Percentiles rank a stretch among this genome's conserved stretches.
These are phyloP conservation scores for Chytridiales sp. DNA, from an alignment of 371 early-diverging fungal genomes.

Conservation along the genomic window DNA sequence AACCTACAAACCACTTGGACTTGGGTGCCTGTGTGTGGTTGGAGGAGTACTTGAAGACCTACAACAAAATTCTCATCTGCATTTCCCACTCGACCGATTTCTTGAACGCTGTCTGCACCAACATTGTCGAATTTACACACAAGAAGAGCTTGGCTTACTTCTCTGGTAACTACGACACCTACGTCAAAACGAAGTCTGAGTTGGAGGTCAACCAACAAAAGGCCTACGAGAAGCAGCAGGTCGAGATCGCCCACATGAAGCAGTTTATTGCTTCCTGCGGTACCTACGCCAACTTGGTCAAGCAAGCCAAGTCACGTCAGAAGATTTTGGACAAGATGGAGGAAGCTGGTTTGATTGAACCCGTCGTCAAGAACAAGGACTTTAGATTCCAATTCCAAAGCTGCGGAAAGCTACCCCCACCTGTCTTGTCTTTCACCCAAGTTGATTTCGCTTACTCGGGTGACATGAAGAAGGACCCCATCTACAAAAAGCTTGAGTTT, in stretches of 20 bases:
- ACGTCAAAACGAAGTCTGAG: slow-evolving; percentile 91
- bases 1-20: slow-evolving; percentile 97
- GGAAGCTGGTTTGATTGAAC: slow-evolving; percentile 94
- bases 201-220: slow-evolving; percentile 95
- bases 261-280: slow-evolving; percentile 98
- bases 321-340: slow-evolving; percentile 99
- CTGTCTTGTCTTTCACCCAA: slow-evolving; percentile 91
- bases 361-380: slow-evolving; percentile 61
- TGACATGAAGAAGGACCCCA: slow-evolving; percentile 64
- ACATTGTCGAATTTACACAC: slow-evolving; percentile 88
- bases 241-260: slow-evolving; percentile 97
- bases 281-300: slow-evolving; percentile 98
- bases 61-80: slow-evolving; percentile 91
- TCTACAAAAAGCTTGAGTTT: slow-evolving; percentile 88
- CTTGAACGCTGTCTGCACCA: slow-evolving; percentile 95
- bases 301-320: slow-evolving; percentile 97
- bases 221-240: slow-evolving; percentile 97
- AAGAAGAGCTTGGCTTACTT: slow-evolving; percentile 91
- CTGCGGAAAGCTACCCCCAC: slow-evolving; percentile 91
- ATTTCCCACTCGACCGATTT: slow-evolving; percentile 99
- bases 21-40: slow-evolving; percentile 97
- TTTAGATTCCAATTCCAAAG: slow-evolving; percentile 90
- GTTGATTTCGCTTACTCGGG: slow-evolving; percentile 92
- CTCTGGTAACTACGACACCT: slow-evolving; percentile 97
- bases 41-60: slow-evolving; percentile 92